These are phyloP conservation scores for Sequoiadendron giganteum DNA, from an alignment of 75 land plant species.

Conservation along the genomic window DNA sequence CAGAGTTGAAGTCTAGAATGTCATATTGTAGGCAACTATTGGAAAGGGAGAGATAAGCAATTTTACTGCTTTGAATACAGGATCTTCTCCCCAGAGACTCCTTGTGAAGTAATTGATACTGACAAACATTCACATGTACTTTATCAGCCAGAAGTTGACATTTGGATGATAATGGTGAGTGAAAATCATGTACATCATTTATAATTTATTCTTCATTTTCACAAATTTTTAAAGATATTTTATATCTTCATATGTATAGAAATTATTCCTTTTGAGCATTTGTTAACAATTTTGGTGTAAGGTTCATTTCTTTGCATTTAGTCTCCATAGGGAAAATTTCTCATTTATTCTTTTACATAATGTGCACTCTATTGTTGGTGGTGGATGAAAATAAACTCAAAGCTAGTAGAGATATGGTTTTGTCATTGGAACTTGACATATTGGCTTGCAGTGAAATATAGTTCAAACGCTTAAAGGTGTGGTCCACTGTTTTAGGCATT, in stretches of 20 bases:
- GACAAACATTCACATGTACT: slow-evolving; percentile 85
- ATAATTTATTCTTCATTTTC: not conserved
- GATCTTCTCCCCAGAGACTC: slow-evolving; percentile 95
- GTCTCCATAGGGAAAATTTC: not conserved
- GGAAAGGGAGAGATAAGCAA: not conserved
- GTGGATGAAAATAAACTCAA: no score
- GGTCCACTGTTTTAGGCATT: no score
- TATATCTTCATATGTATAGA: no score
- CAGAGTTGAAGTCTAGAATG: not conserved
- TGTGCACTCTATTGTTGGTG: no score
- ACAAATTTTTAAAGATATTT: not conserved
- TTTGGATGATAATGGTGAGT: slow-evolving; percentile 98
- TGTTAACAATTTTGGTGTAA: no score
- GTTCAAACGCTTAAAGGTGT: no score
- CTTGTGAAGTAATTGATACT: slow-evolving; percentile 94
- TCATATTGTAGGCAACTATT: not conserved
- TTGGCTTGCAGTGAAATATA: no score
- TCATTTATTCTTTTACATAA: not conserved
- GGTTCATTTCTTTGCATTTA: not conserved
- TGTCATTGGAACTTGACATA: no score
- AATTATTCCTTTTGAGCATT: not conserved
- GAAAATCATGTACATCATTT: not conserved
- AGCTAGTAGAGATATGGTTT: no score
- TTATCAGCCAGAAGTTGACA: slow-evolving; percentile 86
- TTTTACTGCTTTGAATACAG: slow-evolving; percentile 42